phyloP scores from a whole-genome alignment of 1,284 basidiomycete genomes.

The Ceratobasidium sp. region DNA sequence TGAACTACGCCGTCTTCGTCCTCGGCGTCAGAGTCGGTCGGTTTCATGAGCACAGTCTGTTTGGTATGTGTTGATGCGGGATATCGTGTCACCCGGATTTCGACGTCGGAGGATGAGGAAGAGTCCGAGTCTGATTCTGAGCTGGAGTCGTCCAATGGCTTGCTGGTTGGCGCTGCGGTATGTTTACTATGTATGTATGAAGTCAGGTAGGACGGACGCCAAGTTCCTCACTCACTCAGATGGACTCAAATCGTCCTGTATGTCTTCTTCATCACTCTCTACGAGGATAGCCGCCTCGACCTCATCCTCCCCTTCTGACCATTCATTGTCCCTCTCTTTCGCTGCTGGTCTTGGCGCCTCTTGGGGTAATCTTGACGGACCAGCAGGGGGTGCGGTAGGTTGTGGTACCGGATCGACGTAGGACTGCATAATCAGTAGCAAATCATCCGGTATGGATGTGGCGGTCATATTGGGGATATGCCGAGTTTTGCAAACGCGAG shows the following conservation, averaged over 20 bases:
- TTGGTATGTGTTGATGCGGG: slow-evolving; percentile 17
- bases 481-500: not conserved
- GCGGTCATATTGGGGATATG: slow-evolving; percentile 1
- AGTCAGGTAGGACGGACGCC: not conserved
- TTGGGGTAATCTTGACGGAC: not conserved
- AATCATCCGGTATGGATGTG: slow-evolving; percentile 25
- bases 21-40: slow-evolving; percentile 49
- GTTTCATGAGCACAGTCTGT: slow-evolving; percentile 35
- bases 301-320: slow-evolving; percentile 40
- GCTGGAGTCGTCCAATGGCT: not conserved
- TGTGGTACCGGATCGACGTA: slow-evolving; percentile 32
- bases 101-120: slow-evolving; percentile 61
- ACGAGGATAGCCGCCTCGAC: slow-evolving; percentile 25
- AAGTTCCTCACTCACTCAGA: slow-evolving; percentile 25
- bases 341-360: not conserved
- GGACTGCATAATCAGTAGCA: slow-evolving; percentile 41
- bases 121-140: slow-evolving; percentile 57
- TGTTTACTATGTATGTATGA: not conserved
- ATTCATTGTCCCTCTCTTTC: slow-evolving; percentile 7
- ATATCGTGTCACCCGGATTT: slow-evolving; percentile 49
- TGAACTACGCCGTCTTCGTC: slow-evolving; percentile 55
- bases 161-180: not conserved
- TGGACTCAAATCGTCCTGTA: not conserved
- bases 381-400: not conserved
- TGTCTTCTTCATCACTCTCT: slow-evolving; percentile 16